Evolutionary conservation across 2,329 filamentous ascomycete genomes (phyloP).

Genomic region (Aspergillus sp.): DNA sequence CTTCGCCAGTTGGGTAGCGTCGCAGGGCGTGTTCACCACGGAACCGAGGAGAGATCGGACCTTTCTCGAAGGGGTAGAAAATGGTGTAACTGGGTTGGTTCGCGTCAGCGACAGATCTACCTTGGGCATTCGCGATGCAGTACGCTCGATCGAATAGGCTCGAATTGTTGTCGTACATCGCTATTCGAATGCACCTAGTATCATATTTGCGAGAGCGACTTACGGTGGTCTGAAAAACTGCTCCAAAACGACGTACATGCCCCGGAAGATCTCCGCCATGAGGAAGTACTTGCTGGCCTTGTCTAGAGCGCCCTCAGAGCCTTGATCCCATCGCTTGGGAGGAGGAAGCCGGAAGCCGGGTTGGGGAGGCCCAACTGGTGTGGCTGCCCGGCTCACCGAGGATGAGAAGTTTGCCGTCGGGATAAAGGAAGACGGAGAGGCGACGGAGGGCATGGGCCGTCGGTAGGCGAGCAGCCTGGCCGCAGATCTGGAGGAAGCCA

Average conservation of each 20-base stretch:
- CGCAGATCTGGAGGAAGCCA: conserved; percentile 48
- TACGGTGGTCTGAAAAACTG: conserved; percentile 98
- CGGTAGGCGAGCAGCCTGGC: conserved; percentile 46
- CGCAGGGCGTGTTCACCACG: conserved; percentile 95
- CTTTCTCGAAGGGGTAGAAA: conserved; percentile 98
- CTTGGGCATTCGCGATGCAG: neutral
- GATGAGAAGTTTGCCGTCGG: conserved; percentile 63
- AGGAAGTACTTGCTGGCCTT: conserved; percentile 92
- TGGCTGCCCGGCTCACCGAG: conserved; percentile 59
- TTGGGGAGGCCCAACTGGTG: conserved; percentile 76
- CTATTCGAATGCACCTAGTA: neutral
- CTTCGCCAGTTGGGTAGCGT: conserved; percentile 94
- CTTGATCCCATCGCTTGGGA: conserved; percentile 76
- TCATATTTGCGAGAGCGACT: conserved; percentile 48
- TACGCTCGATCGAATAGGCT: neutral
- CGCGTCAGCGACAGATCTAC: neutral
- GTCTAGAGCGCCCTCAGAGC: conserved; percentile 74
- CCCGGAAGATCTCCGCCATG: conserved; percentile 90
- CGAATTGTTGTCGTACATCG: neutral
- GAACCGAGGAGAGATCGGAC: conserved; percentile 96
- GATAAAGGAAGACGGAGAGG: conserved; percentile 38
- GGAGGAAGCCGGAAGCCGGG: conserved; percentile 75
- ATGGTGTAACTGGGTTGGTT: conserved; percentile 79
- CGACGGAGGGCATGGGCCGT: conserved; percentile 30
- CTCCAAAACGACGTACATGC: conserved; percentile 97